Evolutionary conservation across 2,329 filamentous ascomycete species (phyloP).

Genomic region (Penicillium rolfsii): DNA sequence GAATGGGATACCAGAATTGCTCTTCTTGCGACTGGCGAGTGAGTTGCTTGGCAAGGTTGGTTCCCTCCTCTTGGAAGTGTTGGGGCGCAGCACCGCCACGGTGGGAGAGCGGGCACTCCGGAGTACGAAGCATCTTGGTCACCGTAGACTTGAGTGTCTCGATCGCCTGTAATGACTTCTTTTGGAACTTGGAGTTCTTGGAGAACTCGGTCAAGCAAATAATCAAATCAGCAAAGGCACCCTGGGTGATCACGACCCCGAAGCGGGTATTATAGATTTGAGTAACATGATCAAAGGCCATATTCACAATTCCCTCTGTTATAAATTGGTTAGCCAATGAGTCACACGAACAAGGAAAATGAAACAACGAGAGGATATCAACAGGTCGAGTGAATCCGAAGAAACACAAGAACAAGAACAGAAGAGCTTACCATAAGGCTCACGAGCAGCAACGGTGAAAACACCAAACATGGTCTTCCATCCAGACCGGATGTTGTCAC

Average conservation of each 20-base stretch:
- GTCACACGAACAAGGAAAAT: neutral
- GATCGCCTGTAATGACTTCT: constrained; percentile 95
- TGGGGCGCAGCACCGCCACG: constrained; percentile 54
- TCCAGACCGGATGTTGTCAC: constrained; percentile 94
- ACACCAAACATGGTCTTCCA: constrained; percentile 99
- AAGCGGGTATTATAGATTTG: constrained; percentile 96
- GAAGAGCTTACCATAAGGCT: constrained; percentile 68
- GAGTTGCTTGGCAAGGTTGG: constrained; percentile 63
- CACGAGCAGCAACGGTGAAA: constrained; percentile 91
- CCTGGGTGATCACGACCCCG: constrained; percentile 92
- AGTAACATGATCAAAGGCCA: constrained; percentile 95
- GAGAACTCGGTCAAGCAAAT: constrained; percentile 98
- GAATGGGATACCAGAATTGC: constrained; percentile 96
- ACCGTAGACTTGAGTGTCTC: constrained; percentile 93
- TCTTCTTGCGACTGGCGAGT: constrained; percentile 89
- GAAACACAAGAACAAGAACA: neutral
- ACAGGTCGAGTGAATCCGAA: neutral
- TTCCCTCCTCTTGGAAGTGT: constrained; percentile 47
- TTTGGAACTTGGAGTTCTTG: constrained; percentile 98
- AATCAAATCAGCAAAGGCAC: constrained; percentile 92
- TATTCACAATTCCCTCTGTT: constrained; percentile 86
- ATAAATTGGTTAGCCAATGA: constrained; percentile 26
- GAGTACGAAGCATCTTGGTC: constrained; percentile 90
- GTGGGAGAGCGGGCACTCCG: constrained; percentile 87
- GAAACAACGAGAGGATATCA: no score